Percentiles rank a stretch among this genome's conserved stretches.
Evolutionary conservation across 106 monocot genomes (phyloP).

Genomic region (Amphibolis antarctica): DNA sequence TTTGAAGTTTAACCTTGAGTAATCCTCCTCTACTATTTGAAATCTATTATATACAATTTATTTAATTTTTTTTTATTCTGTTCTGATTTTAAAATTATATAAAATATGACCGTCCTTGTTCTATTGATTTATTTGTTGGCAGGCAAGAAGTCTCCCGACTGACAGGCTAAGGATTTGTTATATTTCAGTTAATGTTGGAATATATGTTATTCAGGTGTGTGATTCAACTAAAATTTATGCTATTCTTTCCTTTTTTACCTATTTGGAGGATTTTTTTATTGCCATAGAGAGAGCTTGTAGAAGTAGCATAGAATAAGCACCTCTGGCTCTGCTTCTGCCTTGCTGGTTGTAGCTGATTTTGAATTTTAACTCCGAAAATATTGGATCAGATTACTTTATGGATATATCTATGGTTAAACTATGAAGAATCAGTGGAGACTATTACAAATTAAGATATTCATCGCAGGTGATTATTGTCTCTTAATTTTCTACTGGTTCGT

Average conservation of each 20-base stretch:
- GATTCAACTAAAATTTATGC: not conserved
- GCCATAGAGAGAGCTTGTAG: too few relatives aligned
- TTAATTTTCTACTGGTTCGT: not conserved
- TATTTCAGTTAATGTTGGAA: conserved; percentile 43
- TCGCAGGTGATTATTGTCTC: not conserved
- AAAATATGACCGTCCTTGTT: conserved; percentile 3
- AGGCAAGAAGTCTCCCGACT: conserved; percentile 74
- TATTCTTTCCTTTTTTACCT: too few relatives aligned
- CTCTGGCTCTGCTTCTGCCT: too few relatives aligned
- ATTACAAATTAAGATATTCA: not conserved
- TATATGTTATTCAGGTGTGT: conserved; percentile 75
- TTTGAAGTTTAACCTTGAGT: too few relatives aligned
- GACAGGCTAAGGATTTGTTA: conserved; percentile 68
- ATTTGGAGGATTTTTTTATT: too few relatives aligned
- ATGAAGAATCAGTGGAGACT: not conserved
- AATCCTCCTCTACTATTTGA: too few relatives aligned
- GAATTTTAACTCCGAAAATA: not conserved
- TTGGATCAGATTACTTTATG: conserved; percentile 1
- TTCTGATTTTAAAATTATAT: too few relatives aligned
- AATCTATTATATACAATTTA: too few relatives aligned
- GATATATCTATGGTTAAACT: conserved; percentile 6
- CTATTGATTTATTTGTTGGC: conserved; percentile 8
- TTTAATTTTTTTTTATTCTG: too few relatives aligned
- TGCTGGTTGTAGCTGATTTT: not conserved
- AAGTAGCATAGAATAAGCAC: too few relatives aligned